Conservation (phyloP, 2,329 filamentous ascomycete species). For the Leptographium procerum region DNA sequence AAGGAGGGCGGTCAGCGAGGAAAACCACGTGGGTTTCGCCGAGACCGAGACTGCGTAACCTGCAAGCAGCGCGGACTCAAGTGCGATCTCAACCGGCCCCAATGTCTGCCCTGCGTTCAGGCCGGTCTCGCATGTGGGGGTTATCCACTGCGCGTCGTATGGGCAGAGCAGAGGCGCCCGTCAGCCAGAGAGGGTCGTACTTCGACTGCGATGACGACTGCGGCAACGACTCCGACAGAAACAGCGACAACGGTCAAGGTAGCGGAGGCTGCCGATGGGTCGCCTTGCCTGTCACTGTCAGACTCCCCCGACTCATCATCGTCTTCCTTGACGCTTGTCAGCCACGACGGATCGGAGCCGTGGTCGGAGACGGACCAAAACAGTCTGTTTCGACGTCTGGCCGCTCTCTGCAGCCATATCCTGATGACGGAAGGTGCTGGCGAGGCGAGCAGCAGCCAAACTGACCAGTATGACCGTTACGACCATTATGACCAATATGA, state of each 20-base stretch:
- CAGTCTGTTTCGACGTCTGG: slow-evolving; percentile 11
- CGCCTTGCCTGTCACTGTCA: background rate
- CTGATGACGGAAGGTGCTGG: slow-evolving; percentile 2
- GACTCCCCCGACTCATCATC: background rate
- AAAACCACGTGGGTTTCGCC: slow-evolving; percentile 11
- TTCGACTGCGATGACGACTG: background rate
- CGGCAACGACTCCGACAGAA: background rate
- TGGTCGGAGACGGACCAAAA: slow-evolving; percentile 9
- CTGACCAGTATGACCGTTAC: background rate
- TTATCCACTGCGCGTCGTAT: slow-evolving; percentile 21
- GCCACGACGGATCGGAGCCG: background rate
- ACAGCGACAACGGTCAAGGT: background rate
- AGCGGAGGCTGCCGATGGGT: background rate
- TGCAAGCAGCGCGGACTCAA: slow-evolving; percentile 12
- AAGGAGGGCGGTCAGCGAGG: background rate
- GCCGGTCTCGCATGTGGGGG: slow-evolving; percentile 19
- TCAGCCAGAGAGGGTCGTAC: background rate
- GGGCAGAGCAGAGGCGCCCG: slow-evolving; percentile 12
- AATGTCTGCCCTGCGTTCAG: slow-evolving; percentile 14
- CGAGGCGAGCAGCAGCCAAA: background rate
- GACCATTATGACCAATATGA: background rate
- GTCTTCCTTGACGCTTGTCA: background rate
- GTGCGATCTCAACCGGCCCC: slow-evolving; percentile 14
- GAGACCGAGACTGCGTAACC: slow-evolving; percentile 12
- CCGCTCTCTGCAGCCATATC: slow-evolving; percentile 11